phyloP scores from a whole-genome alignment of 176 grass and related monocot species.

The Otatea glauca region DNA sequence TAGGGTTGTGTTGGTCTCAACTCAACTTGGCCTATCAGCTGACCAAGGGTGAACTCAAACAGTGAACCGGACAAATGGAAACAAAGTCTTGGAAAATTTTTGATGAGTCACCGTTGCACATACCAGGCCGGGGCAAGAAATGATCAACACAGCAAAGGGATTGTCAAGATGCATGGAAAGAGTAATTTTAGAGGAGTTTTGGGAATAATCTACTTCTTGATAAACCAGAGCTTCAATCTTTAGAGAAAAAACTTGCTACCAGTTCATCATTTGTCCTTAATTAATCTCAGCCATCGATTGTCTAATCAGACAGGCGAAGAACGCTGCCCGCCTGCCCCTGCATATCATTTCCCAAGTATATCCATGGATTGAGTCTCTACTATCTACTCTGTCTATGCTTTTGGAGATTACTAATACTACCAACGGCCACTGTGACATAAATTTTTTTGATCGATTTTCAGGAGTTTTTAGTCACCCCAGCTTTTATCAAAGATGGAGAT shows the following conservation, averaged over 20 bases:
- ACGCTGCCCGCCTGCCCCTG: not conserved
- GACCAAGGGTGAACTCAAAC: conserved; percentile 38
- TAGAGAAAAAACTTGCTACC: not conserved
- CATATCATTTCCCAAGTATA: not conserved
- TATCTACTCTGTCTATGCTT: conserved; percentile 9
- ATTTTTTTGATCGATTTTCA: conserved; percentile 12
- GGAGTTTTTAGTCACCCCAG: not conserved
- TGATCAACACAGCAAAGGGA: not conserved
- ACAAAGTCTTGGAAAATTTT: not conserved
- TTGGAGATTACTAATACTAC: conserved; percentile 19
- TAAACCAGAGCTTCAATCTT: not conserved
- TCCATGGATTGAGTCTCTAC: conserved; percentile 8
- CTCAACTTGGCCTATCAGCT: conserved; percentile 47
- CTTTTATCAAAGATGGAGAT: not conserved
- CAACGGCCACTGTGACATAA: conserved; percentile 4
- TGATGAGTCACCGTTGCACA: conserved; percentile 3
- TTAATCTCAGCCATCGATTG: not conserved
- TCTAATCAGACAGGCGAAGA: not conserved
- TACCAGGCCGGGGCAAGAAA: not conserved
- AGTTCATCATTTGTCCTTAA: not conserved
- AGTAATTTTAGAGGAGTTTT: not conserved
- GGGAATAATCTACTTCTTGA: not conserved
- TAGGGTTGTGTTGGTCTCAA: not conserved
- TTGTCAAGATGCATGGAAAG: not conserved
- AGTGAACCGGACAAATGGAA: not conserved